Base-by-base conservation (phyloP, 2,329 filamentous ascomycete genomes). In the Elsinoe australis region DNA sequence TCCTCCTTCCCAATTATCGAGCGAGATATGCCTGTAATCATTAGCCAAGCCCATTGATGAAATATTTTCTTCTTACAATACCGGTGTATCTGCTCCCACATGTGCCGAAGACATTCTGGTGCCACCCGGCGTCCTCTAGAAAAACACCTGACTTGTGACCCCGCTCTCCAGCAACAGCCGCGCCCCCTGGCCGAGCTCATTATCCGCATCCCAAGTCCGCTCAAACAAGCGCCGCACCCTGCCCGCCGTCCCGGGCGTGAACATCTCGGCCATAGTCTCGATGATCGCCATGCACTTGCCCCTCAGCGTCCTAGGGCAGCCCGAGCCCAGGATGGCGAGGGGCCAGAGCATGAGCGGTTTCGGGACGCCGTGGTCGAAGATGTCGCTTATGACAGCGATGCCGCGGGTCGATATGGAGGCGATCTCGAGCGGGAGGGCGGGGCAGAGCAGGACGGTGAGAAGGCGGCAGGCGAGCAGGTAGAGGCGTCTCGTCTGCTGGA, bases 401-500 rank as follows among this genome's bases (percentile, higher is more conserved):
- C 36, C 36, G 12, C 21, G 19, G 21, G 14, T 22, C 12, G 21
- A 41, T 8, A 26, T 18, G 18, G 36, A 9, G 10, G 22, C 15
- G 4, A 21, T 21, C 12, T 41, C 21, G 14, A 17, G 2, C 2
- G 36, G 26, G 2, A 26, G 14, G 3, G 14, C 9, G 18, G 19
- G 5, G 17, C 21, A 41, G 4, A 28, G 12, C 8, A 41, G 15
- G 3, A 15, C 19, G 5, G 19, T 12, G 10, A 41, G 14, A 12
- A 41, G 22, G 17, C 28, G 19, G 21, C 36, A 41, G 5, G 36
- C 36, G n/a, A 41, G 36, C 9, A 26, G 17, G 36, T 28, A 41
- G 7, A n/a, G 17, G 12, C 36, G 28, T n/a, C 36, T 24, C 4
- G 28, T 21, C 22, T 41, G 36, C n/a, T 26, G 36, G 6, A 26